A percentile compares a stretch with the other conserved stretches of the same genome.
These are phyloP conservation scores for Lipomyces spencermartinsiae DNA, from an alignment of 805 yeast species.

Conservation along the genomic window DNA sequence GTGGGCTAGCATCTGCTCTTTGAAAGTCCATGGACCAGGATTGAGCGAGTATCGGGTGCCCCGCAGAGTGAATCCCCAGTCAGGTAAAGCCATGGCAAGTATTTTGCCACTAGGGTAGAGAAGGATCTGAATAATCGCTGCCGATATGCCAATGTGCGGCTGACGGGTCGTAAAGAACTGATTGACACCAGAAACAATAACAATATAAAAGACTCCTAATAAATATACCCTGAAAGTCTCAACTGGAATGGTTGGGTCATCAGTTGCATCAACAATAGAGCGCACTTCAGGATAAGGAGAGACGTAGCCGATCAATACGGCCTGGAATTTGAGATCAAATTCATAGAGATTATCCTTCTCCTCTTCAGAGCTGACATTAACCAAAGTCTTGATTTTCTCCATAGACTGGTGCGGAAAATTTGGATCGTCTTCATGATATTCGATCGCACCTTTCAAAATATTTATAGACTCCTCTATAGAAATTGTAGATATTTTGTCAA, in stretches of 20 bases:
- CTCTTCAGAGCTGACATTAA: slow-evolving; percentile 17
- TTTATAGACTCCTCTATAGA: slow-evolving; percentile 48
- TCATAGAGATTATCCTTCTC: slow-evolving; percentile 21
- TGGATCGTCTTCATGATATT: slow-evolving; percentile 52
- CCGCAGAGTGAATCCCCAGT: slow-evolving; percentile 36
- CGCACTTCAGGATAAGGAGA: slow-evolving; percentile 69
- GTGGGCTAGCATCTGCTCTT: slow-evolving; percentile 68
- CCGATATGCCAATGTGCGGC: slow-evolving; percentile 62
- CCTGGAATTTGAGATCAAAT: slow-evolving; percentile 51
- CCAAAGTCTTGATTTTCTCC: slow-evolving; percentile 42
- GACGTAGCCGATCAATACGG: slow-evolving; percentile 50
- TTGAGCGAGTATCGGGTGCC: slow-evolving; percentile 54
- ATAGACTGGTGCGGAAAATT: slow-evolving; percentile 52
- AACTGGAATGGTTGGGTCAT: slow-evolving; percentile 54
- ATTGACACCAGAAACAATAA: slow-evolving; percentile 65
- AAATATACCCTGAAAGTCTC: slow-evolving; percentile 62
- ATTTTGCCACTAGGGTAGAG: slow-evolving; percentile 63
- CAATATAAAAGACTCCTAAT: slow-evolving; percentile 58
- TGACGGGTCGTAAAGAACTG: slow-evolving; percentile 63
- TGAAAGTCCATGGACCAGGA: slow-evolving; percentile 65
- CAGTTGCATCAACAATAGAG: slow-evolving; percentile 59
- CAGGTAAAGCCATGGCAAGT: slow-evolving; percentile 35
- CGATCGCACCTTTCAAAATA: slow-evolving; percentile 49
- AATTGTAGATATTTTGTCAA: slow-evolving; percentile 50
- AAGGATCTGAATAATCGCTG: slow-evolving; percentile 69